Evolutionary conservation across 2,329 filamentous ascomycete species (phyloP).

Genomic region (Cladorrhinum sp.): DNA sequence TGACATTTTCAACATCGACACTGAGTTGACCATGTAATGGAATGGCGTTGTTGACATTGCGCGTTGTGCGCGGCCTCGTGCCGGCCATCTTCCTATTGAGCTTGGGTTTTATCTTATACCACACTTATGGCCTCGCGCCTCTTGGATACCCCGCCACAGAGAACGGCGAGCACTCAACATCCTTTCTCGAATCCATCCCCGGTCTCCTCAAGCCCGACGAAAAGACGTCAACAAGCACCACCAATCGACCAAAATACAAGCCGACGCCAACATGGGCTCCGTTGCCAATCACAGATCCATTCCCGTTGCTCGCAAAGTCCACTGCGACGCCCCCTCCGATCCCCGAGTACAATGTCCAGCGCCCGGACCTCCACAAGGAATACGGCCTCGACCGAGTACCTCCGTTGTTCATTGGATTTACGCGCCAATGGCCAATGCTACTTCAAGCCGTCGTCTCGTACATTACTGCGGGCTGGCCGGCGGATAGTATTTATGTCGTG

Average conservation of each 20-base stretch:
- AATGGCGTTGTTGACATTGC: background rate
- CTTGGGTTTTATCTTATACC: background rate
- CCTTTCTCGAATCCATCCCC: slow-evolving; percentile 2
- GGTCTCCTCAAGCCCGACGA: background rate
- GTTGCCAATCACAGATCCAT: slow-evolving; percentile 40
- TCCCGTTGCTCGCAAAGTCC: slow-evolving; percentile 36
- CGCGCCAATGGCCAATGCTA: slow-evolving; percentile 52
- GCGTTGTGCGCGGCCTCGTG: background rate
- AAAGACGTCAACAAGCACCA: background rate
- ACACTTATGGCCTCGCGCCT: background rate
- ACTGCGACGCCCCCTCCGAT: slow-evolving; percentile 37
- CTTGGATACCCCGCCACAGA: background rate
- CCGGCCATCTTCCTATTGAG: background rate
- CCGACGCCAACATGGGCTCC: slow-evolving; percentile 27
- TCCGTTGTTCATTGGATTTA: slow-evolving; percentile 58
- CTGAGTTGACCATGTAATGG: background rate
- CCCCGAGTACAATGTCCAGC: slow-evolving; percentile 43
- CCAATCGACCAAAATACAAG: slow-evolving; percentile 24
- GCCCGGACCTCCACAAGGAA: slow-evolving; percentile 37
- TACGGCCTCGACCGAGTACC: slow-evolving; percentile 40
- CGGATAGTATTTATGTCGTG: slow-evolving; percentile 54
- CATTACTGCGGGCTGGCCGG: slow-evolving; percentile 58
- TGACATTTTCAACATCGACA: too few species aligned
- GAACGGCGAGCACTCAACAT: background rate
- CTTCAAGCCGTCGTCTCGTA: slow-evolving; percentile 57